Evolutionary conservation across 1,139 yeast genomes (phyloP).

Genomic region (Yarrowia galli): DNA sequence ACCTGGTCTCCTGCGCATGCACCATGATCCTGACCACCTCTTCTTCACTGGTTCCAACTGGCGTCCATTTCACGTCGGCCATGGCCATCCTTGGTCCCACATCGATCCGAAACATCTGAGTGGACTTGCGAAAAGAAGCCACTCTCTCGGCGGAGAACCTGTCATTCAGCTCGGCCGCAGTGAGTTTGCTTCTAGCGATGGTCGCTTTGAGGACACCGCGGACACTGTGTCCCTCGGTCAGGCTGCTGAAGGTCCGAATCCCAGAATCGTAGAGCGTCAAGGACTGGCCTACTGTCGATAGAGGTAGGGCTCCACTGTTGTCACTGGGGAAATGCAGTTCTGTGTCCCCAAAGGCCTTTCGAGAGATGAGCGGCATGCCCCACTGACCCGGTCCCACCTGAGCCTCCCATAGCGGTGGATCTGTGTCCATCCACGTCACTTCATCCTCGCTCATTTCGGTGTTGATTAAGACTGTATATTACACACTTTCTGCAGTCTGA

Average conservation of each 20-base stretch:
- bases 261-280: background rate
- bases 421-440: conserved; percentile 16
- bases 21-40: background rate
- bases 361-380: conserved; percentile 17
- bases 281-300: conserved; percentile 2
- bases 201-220: background rate
- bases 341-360: background rate
- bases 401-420: conserved; percentile 9
- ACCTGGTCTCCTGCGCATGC: background rate
- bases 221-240: background rate
- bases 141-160: background rate
- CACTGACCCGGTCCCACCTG: conserved; percentile 15
- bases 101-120: background rate
- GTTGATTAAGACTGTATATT: background rate
- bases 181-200: background rate
- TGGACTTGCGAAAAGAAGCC: background rate
- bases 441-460: background rate
- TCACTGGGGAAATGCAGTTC: background rate
- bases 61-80: conserved; percentile 1
- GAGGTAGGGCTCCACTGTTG: background rate
- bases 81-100: background rate
- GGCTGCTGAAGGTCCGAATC: background rate
- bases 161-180: background rate
- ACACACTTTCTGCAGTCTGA: background rate
- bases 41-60: background rate